A percentile compares a stretch with the other conserved stretches of the same genome.
These are phyloP conservation scores for Alternaria arborescens DNA, from an alignment of 2,329 filamentous ascomycete genomes.

Conservation along the genomic window DNA sequence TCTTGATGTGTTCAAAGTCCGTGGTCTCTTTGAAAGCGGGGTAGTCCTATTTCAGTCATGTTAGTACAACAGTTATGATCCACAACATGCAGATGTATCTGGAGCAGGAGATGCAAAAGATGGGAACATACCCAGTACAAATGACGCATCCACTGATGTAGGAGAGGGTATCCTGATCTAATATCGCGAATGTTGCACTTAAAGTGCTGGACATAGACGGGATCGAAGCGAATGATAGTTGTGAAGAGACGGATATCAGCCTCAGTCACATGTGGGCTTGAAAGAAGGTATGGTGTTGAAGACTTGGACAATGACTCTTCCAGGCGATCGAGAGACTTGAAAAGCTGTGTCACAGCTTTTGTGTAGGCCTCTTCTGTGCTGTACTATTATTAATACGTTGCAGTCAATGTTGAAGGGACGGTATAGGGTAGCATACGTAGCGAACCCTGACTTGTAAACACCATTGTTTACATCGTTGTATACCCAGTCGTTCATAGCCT, in stretches of 20 bases:
- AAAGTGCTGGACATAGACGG: conserved; percentile 67
- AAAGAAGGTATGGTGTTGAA: conserved; percentile 58
- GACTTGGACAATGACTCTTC: conserved; percentile 54
- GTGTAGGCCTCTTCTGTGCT: conserved; percentile 60
- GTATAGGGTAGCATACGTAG: conserved; percentile 49
- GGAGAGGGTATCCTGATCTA: conserved; percentile 78
- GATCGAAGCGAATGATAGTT: conserved; percentile 69
- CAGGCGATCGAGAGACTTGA: conserved; percentile 58
- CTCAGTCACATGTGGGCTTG: conserved; percentile 56
- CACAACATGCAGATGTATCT: neutral
- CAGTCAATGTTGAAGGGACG: neutral
- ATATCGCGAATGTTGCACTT: conserved; percentile 88
- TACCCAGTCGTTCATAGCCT: conserved; percentile 61
- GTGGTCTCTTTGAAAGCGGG: conserved; percentile 83
- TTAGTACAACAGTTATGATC: neutral
- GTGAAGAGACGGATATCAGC: conserved; percentile 62
- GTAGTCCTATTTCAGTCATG: conserved; percentile 55
- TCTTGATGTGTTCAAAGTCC: conserved; percentile 95
- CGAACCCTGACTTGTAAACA: conserved; percentile 62
- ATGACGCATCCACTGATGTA: conserved; percentile 83
- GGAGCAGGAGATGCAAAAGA: neutral
- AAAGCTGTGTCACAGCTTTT: conserved; percentile 57
- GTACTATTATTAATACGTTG: neutral
- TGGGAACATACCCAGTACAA: conserved; percentile 72
- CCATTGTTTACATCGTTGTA: conserved; percentile 63